Evolutionary conservation across 108 stramenopile species (phyloP).

Genomic region (Pseudonitzschia pungens): DNA sequence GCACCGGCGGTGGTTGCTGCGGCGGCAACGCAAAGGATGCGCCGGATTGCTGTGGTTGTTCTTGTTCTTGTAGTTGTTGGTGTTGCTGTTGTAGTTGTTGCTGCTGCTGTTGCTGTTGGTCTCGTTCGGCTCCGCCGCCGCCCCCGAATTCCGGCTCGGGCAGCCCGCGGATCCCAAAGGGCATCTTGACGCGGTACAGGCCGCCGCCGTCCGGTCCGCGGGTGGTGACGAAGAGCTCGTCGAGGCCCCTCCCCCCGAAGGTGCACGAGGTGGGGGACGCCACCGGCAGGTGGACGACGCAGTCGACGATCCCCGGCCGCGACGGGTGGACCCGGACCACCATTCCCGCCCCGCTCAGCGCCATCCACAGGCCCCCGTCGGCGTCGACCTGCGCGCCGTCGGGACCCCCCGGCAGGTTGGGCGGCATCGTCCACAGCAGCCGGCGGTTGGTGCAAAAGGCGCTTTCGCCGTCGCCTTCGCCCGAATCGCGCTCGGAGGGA

Average conservation of each 20-base stretch:
- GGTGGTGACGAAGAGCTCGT: conserved; percentile 72
- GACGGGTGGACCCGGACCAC: conserved; percentile 57
- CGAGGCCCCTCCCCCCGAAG: conserved; percentile 59
- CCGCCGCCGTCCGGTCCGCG: conserved; percentile 68
- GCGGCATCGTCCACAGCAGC: conserved; percentile 58
- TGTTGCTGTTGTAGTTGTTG: too few relatives aligned
- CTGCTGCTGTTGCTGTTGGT: neutral
- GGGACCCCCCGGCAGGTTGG: conserved; percentile 47
- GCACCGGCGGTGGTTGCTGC: neutral
- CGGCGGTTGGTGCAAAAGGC: conserved; percentile 45
- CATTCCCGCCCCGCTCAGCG: conserved; percentile 52
- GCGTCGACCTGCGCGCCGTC: conserved; percentile 72
- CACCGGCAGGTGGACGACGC: conserved; percentile 52
- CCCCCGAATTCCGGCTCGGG: conserved; percentile 65
- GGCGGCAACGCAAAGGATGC: neutral
- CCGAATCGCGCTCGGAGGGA: conserved; percentile 6
- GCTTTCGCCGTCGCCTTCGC: neutral
- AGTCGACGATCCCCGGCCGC: conserved; percentile 37
- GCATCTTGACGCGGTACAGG: conserved; percentile 62
- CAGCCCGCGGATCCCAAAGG: conserved; percentile 56
- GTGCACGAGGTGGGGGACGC: conserved; percentile 60
- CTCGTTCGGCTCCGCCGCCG: neutral
- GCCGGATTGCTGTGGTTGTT: too few relatives aligned
- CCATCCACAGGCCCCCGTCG: conserved; percentile 63
- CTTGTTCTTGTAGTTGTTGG: too few relatives aligned